phyloP scores from a whole-genome alignment of 2,329 filamentous ascomycete genomes.

The Nemania diffusa region DNA sequence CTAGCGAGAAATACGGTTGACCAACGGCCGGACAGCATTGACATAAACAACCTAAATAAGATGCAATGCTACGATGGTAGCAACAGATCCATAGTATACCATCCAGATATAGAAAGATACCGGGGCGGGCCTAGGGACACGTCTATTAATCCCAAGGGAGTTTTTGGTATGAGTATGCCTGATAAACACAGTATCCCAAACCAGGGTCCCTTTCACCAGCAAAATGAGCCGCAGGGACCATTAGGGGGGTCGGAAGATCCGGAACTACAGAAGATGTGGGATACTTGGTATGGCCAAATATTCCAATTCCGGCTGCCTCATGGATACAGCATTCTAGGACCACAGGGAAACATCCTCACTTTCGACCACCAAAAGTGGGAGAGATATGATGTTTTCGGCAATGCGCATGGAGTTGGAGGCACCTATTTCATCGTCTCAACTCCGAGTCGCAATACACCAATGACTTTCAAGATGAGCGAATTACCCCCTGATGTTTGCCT shows the following conservation, averaged over 20 bases:
- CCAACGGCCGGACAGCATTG: not conserved
- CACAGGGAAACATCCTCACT: slow-evolving; percentile 19
- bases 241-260: not conserved
- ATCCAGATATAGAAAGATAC: too few relatives aligned
- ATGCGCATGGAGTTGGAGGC: slow-evolving; percentile 23
- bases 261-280: slow-evolving; percentile 5
- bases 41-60: too few relatives aligned
- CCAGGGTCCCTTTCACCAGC: not conserved
- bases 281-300: slow-evolving; percentile 16
- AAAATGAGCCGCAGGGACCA: slow-evolving; percentile 10
- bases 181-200: not conserved
- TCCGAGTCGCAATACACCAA: not conserved
- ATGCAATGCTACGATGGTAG: too few relatives aligned
- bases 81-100: too few relatives aligned
- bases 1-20: slow-evolving; percentile 13
- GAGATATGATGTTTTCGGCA: slow-evolving; percentile 20
- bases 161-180: slow-evolving; percentile 1
- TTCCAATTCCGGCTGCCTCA: slow-evolving; percentile 30
- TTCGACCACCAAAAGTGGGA: slow-evolving; percentile 19
- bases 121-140: not conserved
- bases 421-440: slow-evolving; percentile 19
- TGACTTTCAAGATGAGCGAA: not conserved
- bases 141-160: slow-evolving; percentile 18
- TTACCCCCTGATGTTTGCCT: slow-evolving; percentile 15
- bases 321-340: slow-evolving; percentile 17